phyloP scores from a whole-genome alignment of 2,329 filamentous ascomycete genomes.

The Lasiodiplodia sp. region DNA sequence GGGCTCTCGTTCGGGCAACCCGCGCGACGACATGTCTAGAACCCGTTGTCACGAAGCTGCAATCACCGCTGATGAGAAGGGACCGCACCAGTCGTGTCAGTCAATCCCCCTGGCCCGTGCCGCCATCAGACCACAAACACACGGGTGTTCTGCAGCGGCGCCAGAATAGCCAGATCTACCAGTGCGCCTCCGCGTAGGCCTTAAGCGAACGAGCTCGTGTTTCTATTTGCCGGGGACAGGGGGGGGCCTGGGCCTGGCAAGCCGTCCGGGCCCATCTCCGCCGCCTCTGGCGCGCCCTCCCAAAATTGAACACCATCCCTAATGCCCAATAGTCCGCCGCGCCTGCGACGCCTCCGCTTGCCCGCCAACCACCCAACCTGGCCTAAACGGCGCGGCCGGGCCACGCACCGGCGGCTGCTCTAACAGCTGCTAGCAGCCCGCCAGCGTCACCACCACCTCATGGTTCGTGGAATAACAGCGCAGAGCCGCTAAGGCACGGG shows the following conservation, averaged over 20 bases:
- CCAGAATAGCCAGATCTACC: slow-evolving; percentile 1
- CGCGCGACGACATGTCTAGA: not conserved
- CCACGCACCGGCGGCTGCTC: not conserved
- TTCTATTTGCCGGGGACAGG: not conserved
- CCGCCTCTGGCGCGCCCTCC: not conserved
- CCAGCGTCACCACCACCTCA: not conserved
- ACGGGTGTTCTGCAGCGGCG: slow-evolving; percentile 1
- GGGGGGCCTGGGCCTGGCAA: not conserved
- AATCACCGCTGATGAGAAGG: not conserved
- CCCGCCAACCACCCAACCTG: not conserved
- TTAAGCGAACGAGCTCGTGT: slow-evolving; percentile 5
- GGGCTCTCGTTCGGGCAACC: not conserved
- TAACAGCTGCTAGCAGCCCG: not conserved
- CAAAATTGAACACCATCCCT: not conserved
- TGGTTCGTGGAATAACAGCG: slow-evolving; percentile 23
- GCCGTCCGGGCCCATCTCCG: slow-evolving; percentile 2
- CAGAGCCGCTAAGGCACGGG: slow-evolving; percentile 15
- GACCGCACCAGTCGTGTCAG: not conserved
- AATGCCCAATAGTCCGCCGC: not conserved
- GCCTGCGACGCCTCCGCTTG: slow-evolving; percentile 3
- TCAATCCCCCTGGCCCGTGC: not conserved
- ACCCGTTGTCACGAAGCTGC: not conserved
- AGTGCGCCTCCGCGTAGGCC: not conserved
- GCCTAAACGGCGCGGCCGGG: not conserved
- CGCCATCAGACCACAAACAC: not conserved